Evolutionary conservation across 352 stramenopile genomes (phyloP).

Genomic region (Phytophthora citrophthora): DNA sequence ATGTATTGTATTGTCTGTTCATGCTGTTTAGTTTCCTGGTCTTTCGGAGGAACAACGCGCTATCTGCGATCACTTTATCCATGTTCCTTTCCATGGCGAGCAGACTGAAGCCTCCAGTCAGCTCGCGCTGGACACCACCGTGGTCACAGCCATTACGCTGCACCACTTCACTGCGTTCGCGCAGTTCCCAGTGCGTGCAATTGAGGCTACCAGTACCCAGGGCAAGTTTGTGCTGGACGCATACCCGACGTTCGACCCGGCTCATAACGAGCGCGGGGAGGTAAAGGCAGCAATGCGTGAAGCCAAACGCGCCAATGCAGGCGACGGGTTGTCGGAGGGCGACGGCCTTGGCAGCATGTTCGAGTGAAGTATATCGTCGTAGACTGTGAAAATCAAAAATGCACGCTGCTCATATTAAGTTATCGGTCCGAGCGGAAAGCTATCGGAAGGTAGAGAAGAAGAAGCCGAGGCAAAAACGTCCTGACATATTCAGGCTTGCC

Average conservation of each 20-base stretch:
- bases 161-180: slow-evolving; percentile 74
- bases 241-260: slow-evolving; percentile 54
- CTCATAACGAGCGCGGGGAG: slow-evolving; percentile 33
- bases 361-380: slow-evolving; percentile 23
- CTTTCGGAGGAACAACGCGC: slow-evolving; percentile 65
- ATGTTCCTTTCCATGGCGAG: slow-evolving; percentile 60
- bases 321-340: slow-evolving; percentile 45
- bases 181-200: slow-evolving; percentile 58
- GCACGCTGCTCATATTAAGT: slow-evolving; percentile 43
- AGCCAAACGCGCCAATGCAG: slow-evolving; percentile 47
- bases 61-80: slow-evolving; percentile 74
- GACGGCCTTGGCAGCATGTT: slow-evolving; percentile 62
- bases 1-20: background rate
- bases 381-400: slow-evolving; percentile 24
- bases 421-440: slow-evolving; percentile 32
- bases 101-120: slow-evolving; percentile 43
- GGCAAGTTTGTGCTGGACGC: slow-evolving; percentile 82
- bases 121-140: slow-evolving; percentile 64
- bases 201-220: slow-evolving; percentile 69
- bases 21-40: slow-evolving; percentile 38
- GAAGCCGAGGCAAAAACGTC: slow-evolving; percentile 22
- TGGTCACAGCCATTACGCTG: slow-evolving; percentile 69
- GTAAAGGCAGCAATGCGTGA: slow-evolving; percentile 57
- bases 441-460: slow-evolving; percentile 30
- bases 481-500: slow-evolving; percentile 15